Conservation (phyloP, 768 basidiomycete genomes). For the Mycena indigotica region DNA sequence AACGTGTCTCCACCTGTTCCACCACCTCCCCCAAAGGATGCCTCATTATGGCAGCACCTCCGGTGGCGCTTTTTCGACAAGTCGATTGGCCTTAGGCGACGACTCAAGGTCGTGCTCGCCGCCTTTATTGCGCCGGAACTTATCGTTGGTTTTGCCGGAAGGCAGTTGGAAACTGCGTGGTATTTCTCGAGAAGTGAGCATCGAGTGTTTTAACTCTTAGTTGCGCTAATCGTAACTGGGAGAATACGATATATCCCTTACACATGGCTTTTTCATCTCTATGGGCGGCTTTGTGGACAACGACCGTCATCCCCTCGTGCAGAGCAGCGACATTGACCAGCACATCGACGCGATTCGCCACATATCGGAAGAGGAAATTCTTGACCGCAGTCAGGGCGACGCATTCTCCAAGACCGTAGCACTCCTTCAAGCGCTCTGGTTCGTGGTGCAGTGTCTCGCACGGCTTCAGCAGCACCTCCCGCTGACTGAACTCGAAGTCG, state of each 20-base stretch:
- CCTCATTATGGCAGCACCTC: neutral
- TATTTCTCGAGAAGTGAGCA: neutral
- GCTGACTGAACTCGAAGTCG: neutral
- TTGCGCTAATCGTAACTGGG: neutral
- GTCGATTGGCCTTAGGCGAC: neutral
- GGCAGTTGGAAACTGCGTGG: neutral
- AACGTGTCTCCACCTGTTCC: constrained; percentile 6
- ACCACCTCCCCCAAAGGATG: constrained; percentile 2
- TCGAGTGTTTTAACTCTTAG: neutral
- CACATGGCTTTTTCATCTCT: too few relatives aligned
- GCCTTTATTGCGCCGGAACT: too few relatives aligned
- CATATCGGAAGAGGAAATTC: neutral
- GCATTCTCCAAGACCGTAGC: neutral
- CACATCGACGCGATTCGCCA: neutral
- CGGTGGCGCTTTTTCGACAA: neutral
- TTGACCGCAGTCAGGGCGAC: neutral
- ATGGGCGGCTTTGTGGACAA: constrained; percentile 27
- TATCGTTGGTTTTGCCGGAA: too few relatives aligned
- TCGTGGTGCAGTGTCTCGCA: too few relatives aligned
- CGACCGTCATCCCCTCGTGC: neutral
- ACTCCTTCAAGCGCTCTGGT: neutral
- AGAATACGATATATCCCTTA: neutral
- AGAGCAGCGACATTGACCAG: neutral
- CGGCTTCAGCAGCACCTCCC: neutral
- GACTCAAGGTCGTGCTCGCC: neutral